These are phyloP conservation scores for Tolypocladium inflatum DNA, from an alignment of 2,329 filamentous ascomycete genomes.

Conservation along the genomic window DNA sequence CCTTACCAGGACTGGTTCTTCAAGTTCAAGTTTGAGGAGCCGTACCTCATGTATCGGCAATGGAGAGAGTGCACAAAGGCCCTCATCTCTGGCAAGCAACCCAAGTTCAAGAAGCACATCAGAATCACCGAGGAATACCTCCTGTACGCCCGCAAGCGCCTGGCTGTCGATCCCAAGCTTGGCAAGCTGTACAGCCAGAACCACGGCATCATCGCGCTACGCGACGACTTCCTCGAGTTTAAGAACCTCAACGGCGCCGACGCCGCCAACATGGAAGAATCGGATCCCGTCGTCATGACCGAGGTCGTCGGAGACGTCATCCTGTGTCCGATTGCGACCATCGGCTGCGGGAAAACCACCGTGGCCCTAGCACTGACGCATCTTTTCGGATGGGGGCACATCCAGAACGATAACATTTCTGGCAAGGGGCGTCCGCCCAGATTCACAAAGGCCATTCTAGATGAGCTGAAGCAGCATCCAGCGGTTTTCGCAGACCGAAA, in stretches of 20 bases:
- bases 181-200: slow-evolving; percentile 70
- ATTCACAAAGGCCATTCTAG: slow-evolving; percentile 64
- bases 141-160: slow-evolving; percentile 63
- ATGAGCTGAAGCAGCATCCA: slow-evolving; percentile 51
- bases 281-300: slow-evolving; percentile 32
- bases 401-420: slow-evolving; percentile 94
- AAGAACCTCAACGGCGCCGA: slow-evolving; percentile 83
- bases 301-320: slow-evolving; percentile 61
- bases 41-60: slow-evolving; percentile 96
- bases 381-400: slow-evolving; percentile 83
- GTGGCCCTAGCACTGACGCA: slow-evolving; percentile 71
- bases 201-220: slow-evolving; percentile 87
- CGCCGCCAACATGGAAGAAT: slow-evolving; percentile 66
- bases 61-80: slow-evolving; percentile 97
- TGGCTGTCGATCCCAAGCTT: slow-evolving; percentile 59
- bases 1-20: slow-evolving; percentile 95
- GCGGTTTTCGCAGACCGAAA: slow-evolving; percentile 90
- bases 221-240: slow-evolving; percentile 76
- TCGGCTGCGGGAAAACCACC: slow-evolving; percentile 96
- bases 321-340: slow-evolving; percentile 83
- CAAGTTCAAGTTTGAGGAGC: slow-evolving; percentile 99
- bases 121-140: slow-evolving; percentile 90
- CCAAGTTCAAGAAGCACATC: slow-evolving; percentile 76
- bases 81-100: slow-evolving; percentile 64
- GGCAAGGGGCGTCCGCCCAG: slow-evolving; percentile 66